Evolutionary conservation across 768 basidiomycete genomes (phyloP), one percentile per base, ranked within the genome.

Genomic region (Lactarius pseudohatsudake): DNA sequence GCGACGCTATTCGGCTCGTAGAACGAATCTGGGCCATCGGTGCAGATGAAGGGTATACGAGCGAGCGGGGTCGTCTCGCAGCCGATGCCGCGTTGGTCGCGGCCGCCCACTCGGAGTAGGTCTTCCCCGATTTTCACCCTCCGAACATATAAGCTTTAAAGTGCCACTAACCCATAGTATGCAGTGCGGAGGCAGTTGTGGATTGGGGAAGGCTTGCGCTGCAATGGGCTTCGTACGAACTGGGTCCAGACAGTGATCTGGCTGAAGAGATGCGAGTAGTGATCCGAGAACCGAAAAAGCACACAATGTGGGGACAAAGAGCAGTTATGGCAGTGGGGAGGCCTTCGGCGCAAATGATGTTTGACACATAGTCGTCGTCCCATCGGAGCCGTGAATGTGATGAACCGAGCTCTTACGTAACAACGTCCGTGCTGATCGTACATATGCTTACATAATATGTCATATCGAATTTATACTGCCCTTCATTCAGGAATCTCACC

Each of bases 1-100:
- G 59, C 2, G 79, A 87, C 62, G 86, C 86, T 4, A 78, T 85
- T 66, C 74, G 76, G 15, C 70, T 79, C 4, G 82, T 81, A 40
- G 76, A 79, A 61, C 72, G 78, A 61, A 87, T 88, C 28, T 89
- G 87, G 87, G 67, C 75, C 11, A 64, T 86, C 8, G 87, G 83
- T 38, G 82, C 85, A 41, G 79, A 83, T 69, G 88, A 89, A 75
- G 85, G 85, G 0, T 89, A 89, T 71, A 82, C 80, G 80, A 87
- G 86, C 71, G 87, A 86, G 75, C 78, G 87, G 45, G 88, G 87
- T 11, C 77, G 81, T 68, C 77, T 89, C 3, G 86, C 87, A 8
- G 83, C 84, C 30, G 87, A 89, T 72, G 85, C 83, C 11, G 79
- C 79, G 7, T 82, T 79, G 77, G 81, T 89, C 22, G 85, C 87